A percentile compares a stretch with the other conserved stretches of the same genome.
Evolutionary conservation across 2,329 filamentous ascomycete genomes (phyloP).

Genomic region (Xylariaceae sp.): DNA sequence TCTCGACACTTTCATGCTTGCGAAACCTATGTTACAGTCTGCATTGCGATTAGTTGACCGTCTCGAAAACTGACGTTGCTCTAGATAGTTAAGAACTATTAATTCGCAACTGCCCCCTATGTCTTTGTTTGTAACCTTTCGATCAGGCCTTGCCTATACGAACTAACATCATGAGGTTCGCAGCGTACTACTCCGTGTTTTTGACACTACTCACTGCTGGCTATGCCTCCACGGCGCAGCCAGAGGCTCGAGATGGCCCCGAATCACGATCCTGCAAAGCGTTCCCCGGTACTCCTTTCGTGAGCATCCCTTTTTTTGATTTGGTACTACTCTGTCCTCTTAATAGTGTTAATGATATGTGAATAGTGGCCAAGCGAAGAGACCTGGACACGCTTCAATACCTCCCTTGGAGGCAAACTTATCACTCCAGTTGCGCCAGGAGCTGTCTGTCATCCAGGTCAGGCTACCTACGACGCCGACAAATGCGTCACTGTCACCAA

Average conservation of each 20-base stretch:
- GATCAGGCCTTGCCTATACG: no score
- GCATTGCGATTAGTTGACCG: no score
- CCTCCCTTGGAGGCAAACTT: conserved; percentile 39
- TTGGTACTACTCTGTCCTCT: background rate
- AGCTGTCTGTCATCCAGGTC: conserved; percentile 40
- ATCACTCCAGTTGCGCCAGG: conserved; percentile 41
- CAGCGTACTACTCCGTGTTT: background rate
- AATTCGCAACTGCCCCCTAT: no score
- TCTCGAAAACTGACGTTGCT: no score
- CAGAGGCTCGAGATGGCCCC: conserved; percentile 3
- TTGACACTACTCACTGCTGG: conserved; percentile 1
- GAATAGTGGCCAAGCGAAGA: conserved; percentile 44
- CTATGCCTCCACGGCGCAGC: conserved; percentile 3
- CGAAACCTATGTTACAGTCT: no score
- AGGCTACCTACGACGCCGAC: conserved; percentile 29
- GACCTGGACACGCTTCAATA: conserved; percentile 45
- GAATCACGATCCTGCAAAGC: conserved; percentile 40
- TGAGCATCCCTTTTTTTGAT: background rate
- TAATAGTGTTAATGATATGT: conserved; percentile 1
- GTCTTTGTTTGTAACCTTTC: no score
- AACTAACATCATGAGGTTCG: conserved; percentile 11
- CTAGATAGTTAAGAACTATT: no score
- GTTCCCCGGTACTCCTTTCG: conserved; percentile 37
- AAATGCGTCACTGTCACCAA: conserved; percentile 31
- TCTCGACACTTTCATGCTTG: no score